A percentile compares a stretch with the other conserved stretches of the same genome.
Conservation (phyloP, 495 filamentous ascomycete genomes). For the Oidiodendron maius region DNA sequence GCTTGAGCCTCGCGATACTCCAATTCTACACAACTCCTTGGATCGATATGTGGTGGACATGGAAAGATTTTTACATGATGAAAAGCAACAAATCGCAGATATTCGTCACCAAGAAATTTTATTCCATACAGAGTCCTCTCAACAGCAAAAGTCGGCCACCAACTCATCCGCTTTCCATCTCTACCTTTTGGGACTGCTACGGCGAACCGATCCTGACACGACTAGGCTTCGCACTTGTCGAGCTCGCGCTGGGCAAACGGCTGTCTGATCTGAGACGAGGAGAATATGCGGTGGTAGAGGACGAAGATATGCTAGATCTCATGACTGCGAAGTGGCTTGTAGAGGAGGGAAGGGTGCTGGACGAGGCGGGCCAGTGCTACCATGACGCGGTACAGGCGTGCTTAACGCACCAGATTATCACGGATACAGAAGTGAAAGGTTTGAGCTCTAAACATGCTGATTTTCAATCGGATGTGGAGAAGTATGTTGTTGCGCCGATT, state of each 20-base stretch:
- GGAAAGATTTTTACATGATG: constrained; percentile 8
- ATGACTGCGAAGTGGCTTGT: constrained; percentile 3
- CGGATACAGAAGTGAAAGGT: neutral
- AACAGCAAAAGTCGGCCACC: neutral
- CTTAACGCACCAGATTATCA: neutral
- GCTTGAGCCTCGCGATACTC: constrained; percentile 12
- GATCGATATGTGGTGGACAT: constrained; percentile 8
- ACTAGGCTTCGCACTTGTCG: constrained; percentile 16
- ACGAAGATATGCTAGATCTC: constrained; percentile 1
- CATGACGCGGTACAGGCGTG: constrained; percentile 1
- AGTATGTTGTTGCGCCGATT: constrained; percentile 1
- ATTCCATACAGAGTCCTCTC: constrained; percentile 1
- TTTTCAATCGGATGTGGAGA: constrained; percentile 4
- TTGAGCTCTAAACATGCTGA: neutral
- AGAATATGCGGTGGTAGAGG: neutral
- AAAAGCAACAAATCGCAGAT: neutral
- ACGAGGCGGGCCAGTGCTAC: constrained; percentile 4
- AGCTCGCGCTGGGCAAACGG: constrained; percentile 17
- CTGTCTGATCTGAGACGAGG: neutral
- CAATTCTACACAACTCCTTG: constrained; percentile 9
- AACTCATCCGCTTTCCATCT: neutral
- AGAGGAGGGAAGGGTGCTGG: neutral
- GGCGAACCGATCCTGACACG: constrained; percentile 14
- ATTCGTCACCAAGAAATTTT: constrained; percentile 3
- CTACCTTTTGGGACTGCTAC: neutral